Conservation (phyloP, 176 grass and related monocot species). For the Cenchrus purpureus region DNA sequence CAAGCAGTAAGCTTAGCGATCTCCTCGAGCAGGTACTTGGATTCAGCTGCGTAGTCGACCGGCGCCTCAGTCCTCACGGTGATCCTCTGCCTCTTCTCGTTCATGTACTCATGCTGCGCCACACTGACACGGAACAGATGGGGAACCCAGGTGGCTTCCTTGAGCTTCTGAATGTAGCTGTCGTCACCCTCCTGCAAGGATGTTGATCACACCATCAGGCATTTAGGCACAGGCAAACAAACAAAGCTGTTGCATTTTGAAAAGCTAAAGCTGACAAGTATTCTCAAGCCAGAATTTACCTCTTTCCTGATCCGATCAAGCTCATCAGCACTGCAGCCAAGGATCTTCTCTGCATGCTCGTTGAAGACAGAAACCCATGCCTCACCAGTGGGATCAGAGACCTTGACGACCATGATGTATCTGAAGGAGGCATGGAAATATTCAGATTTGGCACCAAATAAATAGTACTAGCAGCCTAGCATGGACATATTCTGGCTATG, state of each 20-base stretch:
- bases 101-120: slow-evolving; percentile 72
- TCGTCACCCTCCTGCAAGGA: slow-evolving; percentile 82
- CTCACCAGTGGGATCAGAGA: slow-evolving; percentile 86
- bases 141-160: slow-evolving; percentile 83
- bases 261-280: not conserved
- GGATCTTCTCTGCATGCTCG: slow-evolving; percentile 88
- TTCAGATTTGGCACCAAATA: not conserved
- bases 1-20: slow-evolving; percentile 64
- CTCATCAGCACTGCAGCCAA: slow-evolving; percentile 88
- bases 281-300: slow-evolving; percentile 32
- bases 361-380: slow-evolving; percentile 94
- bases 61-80: slow-evolving; percentile 67
- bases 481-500: not conserved
- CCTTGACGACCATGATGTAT: slow-evolving; percentile 90
- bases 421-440: slow-evolving; percentile 45
- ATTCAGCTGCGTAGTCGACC: slow-evolving; percentile 69
- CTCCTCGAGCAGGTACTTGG: slow-evolving; percentile 81
- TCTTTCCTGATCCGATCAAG: slow-evolving; percentile 86
- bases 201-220: not conserved
- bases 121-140: slow-evolving; percentile 82
- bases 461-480: not conserved
- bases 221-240: not conserved
- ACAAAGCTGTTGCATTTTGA: not conserved
- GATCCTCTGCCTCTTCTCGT: slow-evolving; percentile 84
- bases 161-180: slow-evolving; percentile 75